Evolutionary conservation across 257 asterid species (phyloP).

Genomic region (Capsicum baccatum): DNA sequence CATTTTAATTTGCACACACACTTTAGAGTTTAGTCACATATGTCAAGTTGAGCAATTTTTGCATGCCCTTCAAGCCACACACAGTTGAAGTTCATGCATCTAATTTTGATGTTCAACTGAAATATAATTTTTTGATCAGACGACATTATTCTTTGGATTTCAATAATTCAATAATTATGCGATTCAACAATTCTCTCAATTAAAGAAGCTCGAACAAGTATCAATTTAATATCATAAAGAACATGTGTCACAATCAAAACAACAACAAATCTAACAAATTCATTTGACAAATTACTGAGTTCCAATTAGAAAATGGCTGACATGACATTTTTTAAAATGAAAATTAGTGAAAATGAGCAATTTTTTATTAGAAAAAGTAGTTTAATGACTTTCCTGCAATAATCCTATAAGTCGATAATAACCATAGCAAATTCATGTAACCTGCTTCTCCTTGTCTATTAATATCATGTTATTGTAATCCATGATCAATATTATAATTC

Average conservation of each 20-base stretch:
- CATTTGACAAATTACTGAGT: background rate
- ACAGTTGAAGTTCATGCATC: too few relatives aligned
- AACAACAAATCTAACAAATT: background rate
- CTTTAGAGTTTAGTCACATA: too few relatives aligned
- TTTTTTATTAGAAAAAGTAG: background rate
- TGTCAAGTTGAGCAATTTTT: too few relatives aligned
- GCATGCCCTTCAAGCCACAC: too few relatives aligned
- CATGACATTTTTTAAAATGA: background rate
- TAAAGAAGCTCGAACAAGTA: too few relatives aligned
- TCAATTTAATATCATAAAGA: background rate
- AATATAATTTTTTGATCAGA: too few relatives aligned
- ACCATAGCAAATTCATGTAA: background rate
- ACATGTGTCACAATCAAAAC: background rate
- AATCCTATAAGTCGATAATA: background rate
- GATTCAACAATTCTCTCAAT: too few relatives aligned
- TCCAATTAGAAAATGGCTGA: background rate
- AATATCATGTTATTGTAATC: background rate
- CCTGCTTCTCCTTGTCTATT: background rate
- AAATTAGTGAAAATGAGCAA: background rate
- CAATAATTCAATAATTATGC: too few relatives aligned
- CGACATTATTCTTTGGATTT: too few relatives aligned
- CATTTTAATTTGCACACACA: too few relatives aligned
- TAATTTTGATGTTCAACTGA: too few relatives aligned
- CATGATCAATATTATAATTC: background rate
- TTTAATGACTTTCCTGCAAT: background rate